Base-by-base conservation (phyloP, 2,329 filamentous ascomycete genomes). In the Calonectria ilicicola region DNA sequence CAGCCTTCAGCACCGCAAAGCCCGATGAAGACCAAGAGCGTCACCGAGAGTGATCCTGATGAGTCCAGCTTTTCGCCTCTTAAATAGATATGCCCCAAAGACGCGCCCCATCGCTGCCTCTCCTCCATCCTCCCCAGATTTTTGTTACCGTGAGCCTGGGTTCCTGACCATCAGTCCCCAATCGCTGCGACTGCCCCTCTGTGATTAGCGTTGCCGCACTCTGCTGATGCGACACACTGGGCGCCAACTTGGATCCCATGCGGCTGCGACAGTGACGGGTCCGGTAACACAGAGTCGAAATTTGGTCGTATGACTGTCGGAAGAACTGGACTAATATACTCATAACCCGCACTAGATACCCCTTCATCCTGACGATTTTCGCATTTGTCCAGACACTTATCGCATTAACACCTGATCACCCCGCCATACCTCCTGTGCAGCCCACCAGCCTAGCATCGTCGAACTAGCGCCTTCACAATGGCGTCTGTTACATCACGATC, bases 401-500 rank as follows among this genome's bases (percentile, higher is more conserved):
- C 46, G 23, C 26, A 47, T 47, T 23, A 17, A 49, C 19, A 47
- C 49, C 51, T 14, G 47, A 44, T 38, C 56, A 58, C 49, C 40
- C 40, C n/a, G n/a, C 53, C 53, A 60, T 58, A 27, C 10, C 29
- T 44, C 10, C 17, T 21, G 29, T 62, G 38, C 12, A 60, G 26
- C 35, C 32, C 23, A 60, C 14, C 14, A 38, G 32, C 19, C 29
- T 60, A 42, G 26, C 14, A 63, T 69, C 46, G 32, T 58, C 23
- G 65, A 68, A 63, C 63, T 58, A 38, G 40, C 12, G 17, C 19
- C 40, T 27, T n/a, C 60, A 56, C 38, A 38, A 80, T 85, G 83
- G 81, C 85, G 38, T 87, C 85, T 10, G 81, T 86, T 12, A 81
- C 83, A 17, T 86, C 85, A 10, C 81, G 82, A 1, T 86, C 85